A percentile compares a stretch with the other conserved stretches of the same genome.
Evolutionary conservation across 257 asterid genomes (phyloP).

Genomic region (Henckelia pumila): DNA sequence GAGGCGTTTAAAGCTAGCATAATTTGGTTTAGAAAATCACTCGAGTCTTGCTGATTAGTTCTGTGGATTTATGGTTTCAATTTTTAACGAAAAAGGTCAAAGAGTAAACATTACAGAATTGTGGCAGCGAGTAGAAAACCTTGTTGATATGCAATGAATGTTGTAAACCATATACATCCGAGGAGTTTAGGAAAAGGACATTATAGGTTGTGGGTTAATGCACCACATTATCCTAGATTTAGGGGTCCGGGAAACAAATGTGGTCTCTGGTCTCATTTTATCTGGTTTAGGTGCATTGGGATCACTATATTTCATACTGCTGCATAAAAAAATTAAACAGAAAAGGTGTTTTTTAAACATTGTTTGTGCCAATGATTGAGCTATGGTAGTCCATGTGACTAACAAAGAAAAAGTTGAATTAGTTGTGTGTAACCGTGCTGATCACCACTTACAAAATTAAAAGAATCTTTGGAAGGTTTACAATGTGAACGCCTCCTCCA

Average conservation of each 20-base stretch:
- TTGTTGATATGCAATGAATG: conserved; percentile 7
- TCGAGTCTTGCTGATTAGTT: neutral
- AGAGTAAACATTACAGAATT: neutral
- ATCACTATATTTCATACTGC: neutral
- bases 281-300: neutral
- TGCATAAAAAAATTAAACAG: neutral
- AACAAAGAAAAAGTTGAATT: neutral
- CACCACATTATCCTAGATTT: conserved; percentile 7
- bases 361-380: neutral
- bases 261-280: neutral
- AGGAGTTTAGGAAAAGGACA: neutral
- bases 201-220: conserved; percentile 4
- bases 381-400: neutral
- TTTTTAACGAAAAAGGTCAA: neutral
- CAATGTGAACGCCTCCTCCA: conserved; percentile 1
- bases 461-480: neutral
- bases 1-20: conserved; percentile 6
- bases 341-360: neutral
- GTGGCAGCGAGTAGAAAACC: neutral
- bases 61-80: conserved; percentile 1
- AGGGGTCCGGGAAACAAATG: neutral
- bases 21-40: neutral
- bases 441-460: neutral
- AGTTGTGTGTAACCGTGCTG: neutral
- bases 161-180: neutral